phyloP scores from a whole-genome alignment of 2,329 filamentous ascomycete species.

The Capronia coronata region DNA sequence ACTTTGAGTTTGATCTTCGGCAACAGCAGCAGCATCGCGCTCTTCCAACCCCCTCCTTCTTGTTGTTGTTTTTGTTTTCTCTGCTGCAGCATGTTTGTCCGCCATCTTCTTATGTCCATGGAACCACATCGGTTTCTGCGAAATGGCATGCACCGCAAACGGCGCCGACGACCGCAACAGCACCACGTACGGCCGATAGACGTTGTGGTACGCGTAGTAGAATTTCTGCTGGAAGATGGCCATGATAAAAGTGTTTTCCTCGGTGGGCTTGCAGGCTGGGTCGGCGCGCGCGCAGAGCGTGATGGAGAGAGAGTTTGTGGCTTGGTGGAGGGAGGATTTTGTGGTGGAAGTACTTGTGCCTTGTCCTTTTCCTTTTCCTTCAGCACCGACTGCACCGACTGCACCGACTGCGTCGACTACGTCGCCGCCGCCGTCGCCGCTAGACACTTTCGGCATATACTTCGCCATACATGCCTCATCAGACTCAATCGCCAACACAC shows the following conservation, averaged over 20 bases:
- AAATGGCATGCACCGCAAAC: slow-evolving; percentile 22
- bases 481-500: slow-evolving; percentile 28
- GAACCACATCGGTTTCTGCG: slow-evolving; percentile 50
- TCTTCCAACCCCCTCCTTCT: no score
- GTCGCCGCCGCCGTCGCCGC: no score
- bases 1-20: no score
- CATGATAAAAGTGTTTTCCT: slow-evolving; percentile 50
- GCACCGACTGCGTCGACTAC: no score
- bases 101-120: slow-evolving; percentile 1
- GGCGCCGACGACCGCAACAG: slow-evolving; percentile 21
- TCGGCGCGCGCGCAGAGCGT: slow-evolving; percentile 46
- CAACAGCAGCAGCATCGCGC: no score
- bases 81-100: not conserved
- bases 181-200: slow-evolving; percentile 26
- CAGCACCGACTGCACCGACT: no score
- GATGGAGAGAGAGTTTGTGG: slow-evolving; percentile 53
- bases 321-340: slow-evolving; percentile 48
- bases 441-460: slow-evolving; percentile 38
- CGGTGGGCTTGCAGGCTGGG: slow-evolving; percentile 36
- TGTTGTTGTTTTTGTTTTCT: not conserved
- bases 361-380: not conserved
- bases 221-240: slow-evolving; percentile 52
- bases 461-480: slow-evolving; percentile 45
- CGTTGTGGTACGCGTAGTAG: slow-evolving; percentile 41
- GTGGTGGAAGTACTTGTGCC: slow-evolving; percentile 13